Evolutionary conservation across 2,329 filamentous ascomycete genomes (phyloP), one percentile per base, ranked within the genome.

Genomic region (Xylaria sp.): DNA sequence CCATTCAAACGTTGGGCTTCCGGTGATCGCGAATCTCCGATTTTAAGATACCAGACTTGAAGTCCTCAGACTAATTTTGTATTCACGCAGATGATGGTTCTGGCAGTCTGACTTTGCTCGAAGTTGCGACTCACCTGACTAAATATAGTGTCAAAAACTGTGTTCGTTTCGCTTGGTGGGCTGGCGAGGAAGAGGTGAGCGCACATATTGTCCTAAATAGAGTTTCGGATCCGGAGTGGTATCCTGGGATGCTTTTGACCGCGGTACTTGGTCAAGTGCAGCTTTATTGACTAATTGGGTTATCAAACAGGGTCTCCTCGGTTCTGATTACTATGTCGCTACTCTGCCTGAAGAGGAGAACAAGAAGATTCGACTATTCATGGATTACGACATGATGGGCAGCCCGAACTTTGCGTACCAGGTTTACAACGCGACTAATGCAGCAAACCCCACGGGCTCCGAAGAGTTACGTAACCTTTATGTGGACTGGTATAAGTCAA

Each of bases 341-440:
- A 80, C 81, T 41, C 83, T 91, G 25, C 79, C 85, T 0, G 72
- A 81, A 1, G 83, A 85, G n/a, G 89, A 91, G 78, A 90, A 90
- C 76, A 71, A 80, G 66, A 87, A 88, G 80, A 86, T 91, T 65
- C 85, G 88, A 4, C 81, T 90, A 3, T 91, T 90, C 73, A 89
- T 90, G 85, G 89, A 91, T 79, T 91, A 90, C 74, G 89, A 91
- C 77, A 91, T 91, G 89, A 83, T 90, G 79, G 89, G 83, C n/a
- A 87, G 84, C 68, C 87, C 87, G 63, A 90, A 90, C 80, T 90
- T 84, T 74, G 88, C 87, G 9, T 90, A 89, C 77, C 87, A 90
- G 78, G 84, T 93, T 60, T 95, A 92, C 83, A 87, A 89, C 60
- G 89, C 92, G 41, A 92, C 88, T 70, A 92, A 94, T 78, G 86